phyloP scores from a whole-genome alignment of 306 rosid species.

The Fragaria ananassa region DNA sequence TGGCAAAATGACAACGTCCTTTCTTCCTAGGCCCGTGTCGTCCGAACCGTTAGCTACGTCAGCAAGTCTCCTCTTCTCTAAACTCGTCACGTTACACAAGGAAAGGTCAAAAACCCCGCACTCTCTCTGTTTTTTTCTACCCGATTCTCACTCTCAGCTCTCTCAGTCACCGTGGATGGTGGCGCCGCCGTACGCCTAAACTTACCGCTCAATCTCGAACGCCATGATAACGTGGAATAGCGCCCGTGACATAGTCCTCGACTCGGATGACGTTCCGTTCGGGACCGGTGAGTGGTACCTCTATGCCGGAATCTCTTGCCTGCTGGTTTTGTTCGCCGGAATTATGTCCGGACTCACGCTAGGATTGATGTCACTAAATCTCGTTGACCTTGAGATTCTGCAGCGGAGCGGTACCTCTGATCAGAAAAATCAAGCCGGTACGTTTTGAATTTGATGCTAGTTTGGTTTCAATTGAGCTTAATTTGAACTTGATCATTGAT shows the following conservation, averaged over 20 bases:
- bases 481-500: not conserved
- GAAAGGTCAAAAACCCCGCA: not conserved
- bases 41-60: not conserved
- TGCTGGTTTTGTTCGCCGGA: conserved; percentile 78
- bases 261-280: conserved; percentile 54
- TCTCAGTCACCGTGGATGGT: conserved; percentile 2
- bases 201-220: conserved; percentile 13
- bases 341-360: conserved; percentile 94
- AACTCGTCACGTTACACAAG: not conserved
- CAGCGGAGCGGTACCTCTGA: conserved; percentile 57
- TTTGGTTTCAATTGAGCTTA: conserved; percentile 5
- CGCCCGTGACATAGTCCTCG: conserved; percentile 32
- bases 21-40: not conserved
- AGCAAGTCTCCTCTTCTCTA: not conserved
- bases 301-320: conserved; percentile 55
- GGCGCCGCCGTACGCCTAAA: conserved; percentile 15
- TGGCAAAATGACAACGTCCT: not conserved
- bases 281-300: conserved; percentile 64
- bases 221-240: not conserved
- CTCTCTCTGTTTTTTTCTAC: not conserved
- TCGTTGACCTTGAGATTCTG: conserved; percentile 82
- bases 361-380: conserved; percentile 72
- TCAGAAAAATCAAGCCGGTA: conserved; percentile 84
- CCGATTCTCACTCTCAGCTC: not conserved
- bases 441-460: not conserved